Evolutionary conservation across 345 rosid species (phyloP).

Genomic region (Passiflora organensis): DNA sequence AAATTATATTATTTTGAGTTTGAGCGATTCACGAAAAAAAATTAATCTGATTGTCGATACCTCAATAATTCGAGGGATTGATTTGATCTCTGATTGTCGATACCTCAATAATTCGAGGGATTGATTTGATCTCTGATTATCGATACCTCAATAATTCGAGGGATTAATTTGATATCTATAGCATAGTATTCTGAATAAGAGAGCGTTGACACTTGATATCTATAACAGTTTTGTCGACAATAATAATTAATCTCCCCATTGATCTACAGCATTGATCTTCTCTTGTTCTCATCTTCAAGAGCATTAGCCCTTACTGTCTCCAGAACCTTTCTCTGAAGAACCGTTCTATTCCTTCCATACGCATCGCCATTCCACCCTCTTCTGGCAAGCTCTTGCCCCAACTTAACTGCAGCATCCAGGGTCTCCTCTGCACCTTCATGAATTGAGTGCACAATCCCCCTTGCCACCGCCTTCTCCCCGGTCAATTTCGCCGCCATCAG

Average conservation of each 20-base stretch:
- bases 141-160: no score
- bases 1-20: no score
- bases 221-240: no score
- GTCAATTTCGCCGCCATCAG: slow-evolving; percentile 17
- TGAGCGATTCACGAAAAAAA: no score
- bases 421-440: slow-evolving; percentile 15
- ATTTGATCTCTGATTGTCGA: no score
- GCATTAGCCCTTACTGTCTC: background rate
- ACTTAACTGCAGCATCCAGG: slow-evolving; percentile 16
- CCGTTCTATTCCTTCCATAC: slow-evolving; percentile 21
- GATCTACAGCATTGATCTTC: slow-evolving; percentile 2
- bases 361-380: slow-evolving; percentile 21
- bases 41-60: no score
- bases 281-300: background rate
- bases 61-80: no score
- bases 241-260: background rate
- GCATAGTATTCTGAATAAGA: no score
- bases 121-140: no score
- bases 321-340: slow-evolving; percentile 7
- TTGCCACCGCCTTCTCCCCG: slow-evolving; percentile 14
- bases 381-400: slow-evolving; percentile 18
- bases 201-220: no score
- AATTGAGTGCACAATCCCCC: slow-evolving; percentile 18
- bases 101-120: no score
- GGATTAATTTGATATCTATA: no score